phyloP scores from a whole-genome alignment of 176 grass and related monocot genomes.

The Carex cristatella region DNA sequence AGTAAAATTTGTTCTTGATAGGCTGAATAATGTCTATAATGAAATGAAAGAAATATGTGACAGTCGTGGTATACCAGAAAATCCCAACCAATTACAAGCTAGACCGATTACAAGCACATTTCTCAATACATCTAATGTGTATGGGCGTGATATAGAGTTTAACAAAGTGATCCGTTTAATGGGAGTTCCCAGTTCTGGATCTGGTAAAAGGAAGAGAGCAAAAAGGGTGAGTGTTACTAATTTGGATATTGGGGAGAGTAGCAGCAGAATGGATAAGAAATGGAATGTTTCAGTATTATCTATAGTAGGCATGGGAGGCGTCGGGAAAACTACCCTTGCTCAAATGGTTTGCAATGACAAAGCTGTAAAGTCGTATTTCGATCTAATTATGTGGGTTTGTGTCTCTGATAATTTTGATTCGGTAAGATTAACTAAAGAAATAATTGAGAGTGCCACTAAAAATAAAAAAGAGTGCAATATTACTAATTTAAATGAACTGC shows the following conservation, averaged over 20 bases:
- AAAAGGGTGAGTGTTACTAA: background rate
- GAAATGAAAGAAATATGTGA: background rate
- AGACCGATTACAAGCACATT: background rate
- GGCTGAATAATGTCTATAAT: background rate
- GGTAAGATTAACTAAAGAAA: constrained; percentile 16
- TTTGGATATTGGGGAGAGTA: background rate
- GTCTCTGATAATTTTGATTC: constrained; percentile 23
- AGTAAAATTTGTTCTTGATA: background rate
- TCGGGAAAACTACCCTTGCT: background rate
- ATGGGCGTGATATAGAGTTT: background rate
- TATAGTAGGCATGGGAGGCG: background rate
- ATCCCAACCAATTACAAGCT: background rate
- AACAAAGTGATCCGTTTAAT: background rate
- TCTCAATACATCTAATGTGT: background rate
- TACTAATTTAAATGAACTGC: constrained; percentile 12
- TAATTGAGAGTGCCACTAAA: background rate
- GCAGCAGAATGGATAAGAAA: background rate
- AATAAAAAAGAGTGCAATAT: background rate
- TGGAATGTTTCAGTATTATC: background rate
- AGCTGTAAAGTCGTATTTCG: background rate
- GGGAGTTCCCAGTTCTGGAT: background rate
- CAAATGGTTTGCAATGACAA: background rate
- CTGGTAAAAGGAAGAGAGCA: background rate
- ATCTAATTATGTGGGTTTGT: constrained; percentile 1
- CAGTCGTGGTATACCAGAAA: background rate